Conservation (phyloP, 495 filamentous ascomycete species). For the Penicillium canescens region DNA sequence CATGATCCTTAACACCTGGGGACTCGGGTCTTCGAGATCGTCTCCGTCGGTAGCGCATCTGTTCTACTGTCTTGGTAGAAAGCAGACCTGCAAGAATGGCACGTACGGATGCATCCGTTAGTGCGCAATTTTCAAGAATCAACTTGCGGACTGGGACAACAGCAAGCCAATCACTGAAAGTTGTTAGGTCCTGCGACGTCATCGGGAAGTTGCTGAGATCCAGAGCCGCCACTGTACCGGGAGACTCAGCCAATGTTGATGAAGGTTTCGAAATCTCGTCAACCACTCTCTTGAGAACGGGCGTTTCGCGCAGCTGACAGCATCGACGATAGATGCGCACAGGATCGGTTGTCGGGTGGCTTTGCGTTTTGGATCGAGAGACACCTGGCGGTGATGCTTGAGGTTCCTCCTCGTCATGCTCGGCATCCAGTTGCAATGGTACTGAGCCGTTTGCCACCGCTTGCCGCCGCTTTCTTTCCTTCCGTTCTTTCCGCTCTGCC, state of each 20-base stretch:
- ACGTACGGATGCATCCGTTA: conserved; percentile 82
- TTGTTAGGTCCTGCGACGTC: conserved; percentile 77
- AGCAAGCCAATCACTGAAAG: conserved; percentile 89
- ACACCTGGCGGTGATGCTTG: conserved; percentile 23
- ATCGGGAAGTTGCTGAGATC: conserved; percentile 85
- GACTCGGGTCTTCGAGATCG: conserved; percentile 26
- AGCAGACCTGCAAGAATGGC: conserved; percentile 85
- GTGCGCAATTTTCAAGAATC: conserved; percentile 78
- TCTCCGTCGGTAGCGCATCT: conserved; percentile 48
- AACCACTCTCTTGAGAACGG: conserved; percentile 82
- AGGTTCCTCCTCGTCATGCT: conserved; percentile 51
- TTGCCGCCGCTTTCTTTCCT: conserved; percentile 75
- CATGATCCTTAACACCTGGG: conserved; percentile 25
- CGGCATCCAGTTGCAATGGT: conserved; percentile 72
- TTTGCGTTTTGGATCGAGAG: conserved; percentile 53
- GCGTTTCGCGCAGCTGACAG: conserved; percentile 89
- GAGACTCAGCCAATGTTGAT: conserved; percentile 56
- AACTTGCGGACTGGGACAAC: conserved; percentile 87
- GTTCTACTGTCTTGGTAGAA: conserved; percentile 68
- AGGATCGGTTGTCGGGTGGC: conserved; percentile 84
- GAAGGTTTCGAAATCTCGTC: conserved; percentile 77
- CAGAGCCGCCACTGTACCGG: conserved; percentile 74
- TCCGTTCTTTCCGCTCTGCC: conserved; percentile 81
- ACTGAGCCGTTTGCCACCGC: conserved; percentile 81
- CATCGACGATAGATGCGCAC: conserved; percentile 91